Evolutionary conservation across 2,329 filamentous ascomycete species (phyloP).

Genomic region (Fusarium sp.): DNA sequence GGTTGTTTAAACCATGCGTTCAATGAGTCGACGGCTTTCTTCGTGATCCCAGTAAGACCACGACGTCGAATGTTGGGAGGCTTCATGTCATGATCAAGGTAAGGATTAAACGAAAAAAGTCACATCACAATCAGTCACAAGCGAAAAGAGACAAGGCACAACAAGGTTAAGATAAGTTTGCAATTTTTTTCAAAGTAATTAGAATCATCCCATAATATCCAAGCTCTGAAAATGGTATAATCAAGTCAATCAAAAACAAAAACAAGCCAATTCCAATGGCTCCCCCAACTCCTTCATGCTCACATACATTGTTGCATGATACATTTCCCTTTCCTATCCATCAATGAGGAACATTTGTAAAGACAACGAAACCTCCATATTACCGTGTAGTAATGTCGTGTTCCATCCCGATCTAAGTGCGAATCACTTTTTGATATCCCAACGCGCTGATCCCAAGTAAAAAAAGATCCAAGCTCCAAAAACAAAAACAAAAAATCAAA

Average conservation of each 20-base stretch:
- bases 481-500: slow-evolving; percentile 24
- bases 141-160: neutral
- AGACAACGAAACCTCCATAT: slow-evolving; percentile 40
- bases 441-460: slow-evolving; percentile 34
- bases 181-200: slow-evolving; percentile 38
- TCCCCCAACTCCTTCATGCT: slow-evolving; percentile 33
- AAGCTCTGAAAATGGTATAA: slow-evolving; percentile 34
- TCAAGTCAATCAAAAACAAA: neutral
- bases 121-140: slow-evolving; percentile 4
- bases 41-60: neutral
- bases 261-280: slow-evolving; percentile 19
- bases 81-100: neutral
- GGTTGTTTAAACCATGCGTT: neutral
- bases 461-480: slow-evolving; percentile 33
- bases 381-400: slow-evolving; percentile 44
- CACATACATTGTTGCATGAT: slow-evolving; percentile 20
- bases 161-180: slow-evolving; percentile 27
- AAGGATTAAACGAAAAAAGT: neutral
- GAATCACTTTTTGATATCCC: slow-evolving; percentile 46
- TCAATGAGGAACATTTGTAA: slow-evolving; percentile 34
- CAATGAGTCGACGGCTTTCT: neutral
- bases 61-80: neutral
- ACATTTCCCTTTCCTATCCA: slow-evolving; percentile 25
- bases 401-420: slow-evolving; percentile 43
- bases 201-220: slow-evolving; percentile 29